Percentiles rank a stretch among this genome's conserved stretches.
Evolutionary conservation across 441 rosid genomes (phyloP).

Genomic region (Adansonia grandidieri): DNA sequence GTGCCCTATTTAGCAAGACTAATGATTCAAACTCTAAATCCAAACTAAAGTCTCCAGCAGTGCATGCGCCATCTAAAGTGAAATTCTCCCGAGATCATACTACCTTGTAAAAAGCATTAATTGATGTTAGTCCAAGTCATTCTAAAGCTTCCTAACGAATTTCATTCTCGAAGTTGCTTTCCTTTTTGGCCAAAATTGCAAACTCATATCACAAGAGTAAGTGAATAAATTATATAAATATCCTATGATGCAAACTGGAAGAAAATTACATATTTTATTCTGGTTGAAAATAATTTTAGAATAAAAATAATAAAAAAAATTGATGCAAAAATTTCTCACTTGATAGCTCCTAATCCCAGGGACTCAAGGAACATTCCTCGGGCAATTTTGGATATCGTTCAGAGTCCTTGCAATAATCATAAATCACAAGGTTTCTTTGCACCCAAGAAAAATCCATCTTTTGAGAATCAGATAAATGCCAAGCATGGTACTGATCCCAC

Average conservation of each 20-base stretch:
- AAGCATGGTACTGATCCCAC: constrained; percentile 90
- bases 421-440: constrained; percentile 77
- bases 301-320: constrained; percentile 16
- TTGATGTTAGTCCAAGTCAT: too few relatives aligned
- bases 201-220: not conserved
- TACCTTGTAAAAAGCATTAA: too few relatives aligned
- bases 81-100: too few relatives aligned
- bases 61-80: too few relatives aligned
- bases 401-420: constrained; percentile 76
- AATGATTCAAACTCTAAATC: too few relatives aligned
- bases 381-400: constrained; percentile 62
- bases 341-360: constrained; percentile 51
- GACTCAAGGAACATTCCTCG: constrained; percentile 81
- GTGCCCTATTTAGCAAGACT: too few relatives aligned
- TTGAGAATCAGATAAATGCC: constrained; percentile 79
- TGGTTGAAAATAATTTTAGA: too few relatives aligned
- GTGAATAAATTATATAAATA: constrained; percentile 4
- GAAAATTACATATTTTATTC: too few relatives aligned
- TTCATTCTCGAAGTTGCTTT: not conserved
- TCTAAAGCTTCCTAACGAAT: not conserved
- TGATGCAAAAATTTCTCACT: not conserved
- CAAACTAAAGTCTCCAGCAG: too few relatives aligned
- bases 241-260: not conserved
- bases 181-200: not conserved
- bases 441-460: constrained; percentile 88